A percentile compares a stretch with the other conserved stretches of the same genome.
Conservation (phyloP, 306 rosid genomes). For the Luffa aegyptiaca region DNA sequence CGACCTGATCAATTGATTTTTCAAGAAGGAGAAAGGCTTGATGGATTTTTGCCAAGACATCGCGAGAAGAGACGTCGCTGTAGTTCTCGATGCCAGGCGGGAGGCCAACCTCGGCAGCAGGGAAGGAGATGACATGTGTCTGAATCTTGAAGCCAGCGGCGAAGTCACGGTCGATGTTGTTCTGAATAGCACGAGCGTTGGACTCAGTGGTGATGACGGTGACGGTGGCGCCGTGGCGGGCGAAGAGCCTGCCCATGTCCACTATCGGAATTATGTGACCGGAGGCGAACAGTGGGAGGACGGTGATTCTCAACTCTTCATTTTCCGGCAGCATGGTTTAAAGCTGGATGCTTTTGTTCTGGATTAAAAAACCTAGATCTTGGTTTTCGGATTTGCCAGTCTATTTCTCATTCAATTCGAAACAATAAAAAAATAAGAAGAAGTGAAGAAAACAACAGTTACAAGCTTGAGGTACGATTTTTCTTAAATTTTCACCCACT, state of each 20-base stretch:
- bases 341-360: too few species aligned
- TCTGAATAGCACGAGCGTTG: conserved; percentile 13
- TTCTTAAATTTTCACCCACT: too few species aligned
- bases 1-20: background rate
- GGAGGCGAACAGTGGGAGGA: too few species aligned
- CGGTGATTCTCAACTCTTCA: too few species aligned
- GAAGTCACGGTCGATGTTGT: conserved; percentile 1
- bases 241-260: conserved; percentile 25
- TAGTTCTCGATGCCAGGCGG: too few species aligned
- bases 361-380: too few species aligned
- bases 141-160: background rate
- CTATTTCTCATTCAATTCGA: too few species aligned
- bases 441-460: background rate
- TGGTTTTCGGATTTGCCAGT: too few species aligned
- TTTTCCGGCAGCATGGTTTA: too few species aligned
- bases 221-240: conserved; percentile 20
- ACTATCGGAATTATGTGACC: conserved; percentile 16
- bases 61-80: background rate
- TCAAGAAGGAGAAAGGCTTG: background rate
- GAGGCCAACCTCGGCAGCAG: background rate
- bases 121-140: conserved; percentile 8
- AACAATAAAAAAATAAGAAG: background rate
- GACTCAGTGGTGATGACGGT: conserved; percentile 31
- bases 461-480: background rate
- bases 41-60: conserved; percentile 8